phyloP scores from a whole-genome alignment of 2,329 filamentous ascomycete genomes.

The Cytospora chrysosperma region DNA sequence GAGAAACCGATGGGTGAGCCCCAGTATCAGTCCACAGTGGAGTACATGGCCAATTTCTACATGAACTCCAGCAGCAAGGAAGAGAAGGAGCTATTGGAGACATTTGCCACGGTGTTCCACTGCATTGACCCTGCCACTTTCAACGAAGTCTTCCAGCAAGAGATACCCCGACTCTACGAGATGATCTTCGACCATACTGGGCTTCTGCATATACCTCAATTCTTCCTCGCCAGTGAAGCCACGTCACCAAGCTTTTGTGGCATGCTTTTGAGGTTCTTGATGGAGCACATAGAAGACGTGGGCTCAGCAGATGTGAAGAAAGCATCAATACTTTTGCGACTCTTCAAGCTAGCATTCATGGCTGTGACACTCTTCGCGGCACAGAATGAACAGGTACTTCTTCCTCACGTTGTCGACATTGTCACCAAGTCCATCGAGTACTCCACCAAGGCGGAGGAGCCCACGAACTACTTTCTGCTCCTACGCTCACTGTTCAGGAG shows the following conservation, averaged over 20 bases:
- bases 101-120: constrained; percentile 97
- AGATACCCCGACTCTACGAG: constrained; percentile 94
- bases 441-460: constrained; percentile 92
- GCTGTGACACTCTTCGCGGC: constrained; percentile 92
- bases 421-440: constrained; percentile 96
- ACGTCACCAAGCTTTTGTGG: constrained; percentile 97
- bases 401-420: constrained; percentile 95
- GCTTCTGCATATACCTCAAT: constrained; percentile 92
- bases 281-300: constrained; percentile 94
- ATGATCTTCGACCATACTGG: constrained; percentile 98
- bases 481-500: constrained; percentile 90
- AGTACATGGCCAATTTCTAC: constrained; percentile 92
- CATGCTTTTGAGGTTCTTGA: constrained; percentile 95
- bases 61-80: constrained; percentile 93
- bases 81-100: constrained; percentile 95
- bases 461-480: constrained; percentile 97
- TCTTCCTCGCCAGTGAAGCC: constrained; percentile 97
- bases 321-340: constrained; percentile 84
- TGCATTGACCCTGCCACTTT: constrained; percentile 98
- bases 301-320: constrained; percentile 89
- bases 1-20: constrained; percentile 74
- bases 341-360: constrained; percentile 99
- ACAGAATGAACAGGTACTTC: constrained; percentile 92
- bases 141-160: constrained; percentile 96
- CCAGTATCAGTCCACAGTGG: constrained; percentile 76